Evolutionary conservation across 441 rosid genomes (phyloP), one percentile per base, ranked within the genome.

Genomic region (Adansonia gregorii): DNA sequence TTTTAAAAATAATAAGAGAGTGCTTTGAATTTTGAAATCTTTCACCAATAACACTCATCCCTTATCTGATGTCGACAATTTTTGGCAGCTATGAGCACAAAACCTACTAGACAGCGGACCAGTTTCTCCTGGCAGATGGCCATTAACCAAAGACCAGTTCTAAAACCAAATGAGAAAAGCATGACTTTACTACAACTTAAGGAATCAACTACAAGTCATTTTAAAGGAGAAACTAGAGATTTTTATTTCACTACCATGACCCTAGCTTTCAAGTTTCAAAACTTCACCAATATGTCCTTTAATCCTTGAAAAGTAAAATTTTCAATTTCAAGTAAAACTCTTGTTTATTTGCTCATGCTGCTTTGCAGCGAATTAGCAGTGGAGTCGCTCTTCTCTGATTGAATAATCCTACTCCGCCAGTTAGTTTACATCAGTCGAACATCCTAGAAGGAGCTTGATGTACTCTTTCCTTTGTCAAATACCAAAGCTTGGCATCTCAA

Each of bases 401-500:
- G 63, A 58, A 71, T 48, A 59, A 41, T 17, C 73, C 74, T 19
- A 27, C 20, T 39, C 22, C 6, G 51, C 58, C 60, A 81, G 46
- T 24, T 52, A 24, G 46, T 67, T 59, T 9, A 71, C n/a, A 63
- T 5, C 27, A 73, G 72, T 52, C 1, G 3, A 17, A 64, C 55
- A 9, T 17, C 67, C 55, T 22, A 68, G 66, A 24, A 51, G 41
- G 9, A 19, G 69, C 49, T 56, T 58, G 24, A 63, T 76, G 65
- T 69, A 70, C 20, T 64, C 45, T 81, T 43, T 56, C 61, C 78
- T 41, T 76, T 69, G 79, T 81, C 77, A 73, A 58, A 11, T 31
- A 71, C 49, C 75, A 63, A 55, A 81, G 51, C 55, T 75, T 61
- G 63, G 79, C 74, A 84, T 81, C 80, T 72, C 46, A 69, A n/a